These are phyloP conservation scores for Neurospora pannonica DNA, from an alignment of 495 filamentous ascomycete species.

Conservation along the genomic window DNA sequence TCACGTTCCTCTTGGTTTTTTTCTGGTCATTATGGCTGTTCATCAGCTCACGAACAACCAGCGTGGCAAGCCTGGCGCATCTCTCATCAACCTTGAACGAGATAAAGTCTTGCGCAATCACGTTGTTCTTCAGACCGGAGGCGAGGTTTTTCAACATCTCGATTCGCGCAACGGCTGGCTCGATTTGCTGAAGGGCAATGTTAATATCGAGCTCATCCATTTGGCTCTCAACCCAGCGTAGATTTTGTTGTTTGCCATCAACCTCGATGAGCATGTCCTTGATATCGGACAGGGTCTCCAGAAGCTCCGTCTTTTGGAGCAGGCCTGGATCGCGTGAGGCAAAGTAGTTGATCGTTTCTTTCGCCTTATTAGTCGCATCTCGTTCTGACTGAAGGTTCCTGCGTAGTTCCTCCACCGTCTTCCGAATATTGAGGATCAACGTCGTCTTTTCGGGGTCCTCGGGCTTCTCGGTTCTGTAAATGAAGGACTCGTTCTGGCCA, in stretches of 20 bases:
- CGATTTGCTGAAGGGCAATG: conserved; percentile 85
- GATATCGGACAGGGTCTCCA: conserved; percentile 58
- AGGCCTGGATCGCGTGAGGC: conserved; percentile 59
- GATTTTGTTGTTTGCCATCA: conserved; percentile 89
- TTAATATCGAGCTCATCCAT: conserved; percentile 94
- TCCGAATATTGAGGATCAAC: conserved; percentile 78
- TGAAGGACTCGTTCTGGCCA: conserved; percentile 77
- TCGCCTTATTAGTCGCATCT: conserved; percentile 64
- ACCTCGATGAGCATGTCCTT: conserved; percentile 86
- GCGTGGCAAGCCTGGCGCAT: conserved; percentile 63
- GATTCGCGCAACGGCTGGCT: conserved; percentile 68
- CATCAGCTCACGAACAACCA: conserved; percentile 64
- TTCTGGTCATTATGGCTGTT: conserved; percentile 60
- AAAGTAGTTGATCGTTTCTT: conserved; percentile 76
- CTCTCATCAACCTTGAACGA: conserved; percentile 81
- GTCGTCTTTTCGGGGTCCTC: conserved; percentile 66
- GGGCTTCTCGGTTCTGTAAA: conserved; percentile 73
- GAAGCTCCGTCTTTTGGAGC: conserved; percentile 61
- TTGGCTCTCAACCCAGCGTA: conserved; percentile 90
- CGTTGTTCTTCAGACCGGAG: conserved; percentile 70
- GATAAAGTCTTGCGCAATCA: conserved; percentile 79
- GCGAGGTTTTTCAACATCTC: conserved; percentile 75
- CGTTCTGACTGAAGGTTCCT: conserved; percentile 73
- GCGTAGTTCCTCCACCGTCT: conserved; percentile 82
- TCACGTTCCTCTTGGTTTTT: conserved; percentile 62